These are phyloP conservation scores for Patellifolia procumbens DNA, from an alignment of 179 eudicot species.

Conservation along the genomic window DNA sequence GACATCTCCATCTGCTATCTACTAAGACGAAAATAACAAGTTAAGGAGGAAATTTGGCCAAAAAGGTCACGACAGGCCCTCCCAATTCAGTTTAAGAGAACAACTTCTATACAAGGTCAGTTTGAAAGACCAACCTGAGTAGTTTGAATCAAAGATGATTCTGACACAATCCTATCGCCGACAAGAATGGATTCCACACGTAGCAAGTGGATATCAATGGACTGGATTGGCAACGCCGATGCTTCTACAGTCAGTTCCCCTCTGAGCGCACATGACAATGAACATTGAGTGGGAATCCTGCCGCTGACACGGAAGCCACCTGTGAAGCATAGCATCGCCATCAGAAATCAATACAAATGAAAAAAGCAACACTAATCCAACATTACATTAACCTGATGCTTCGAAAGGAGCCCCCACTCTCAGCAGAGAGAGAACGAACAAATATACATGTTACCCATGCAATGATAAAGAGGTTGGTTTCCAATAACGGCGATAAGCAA, in stretches of 20 bases:
- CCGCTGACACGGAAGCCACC: constrained; percentile 72
- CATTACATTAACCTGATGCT: not conserved
- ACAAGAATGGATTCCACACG: constrained; percentile 74
- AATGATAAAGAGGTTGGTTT: not conserved
- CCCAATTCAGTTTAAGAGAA: not conserved
- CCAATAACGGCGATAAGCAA: not conserved
- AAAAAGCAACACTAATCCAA: not conserved
- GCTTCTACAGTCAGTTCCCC: constrained; percentile 78
- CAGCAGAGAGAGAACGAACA: not conserved
- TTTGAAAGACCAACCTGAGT: constrained; percentile 46
- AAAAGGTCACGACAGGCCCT: no score
- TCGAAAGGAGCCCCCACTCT: not conserved
- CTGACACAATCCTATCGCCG: constrained; percentile 63
- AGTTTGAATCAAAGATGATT: constrained; percentile 63
- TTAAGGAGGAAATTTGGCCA: no score
- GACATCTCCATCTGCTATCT: constrained; percentile 89
- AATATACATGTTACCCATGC: not conserved
- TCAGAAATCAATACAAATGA: no score
- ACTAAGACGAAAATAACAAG: constrained; percentile 8
- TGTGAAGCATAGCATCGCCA: constrained; percentile 11
- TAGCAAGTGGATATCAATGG: constrained; percentile 71
- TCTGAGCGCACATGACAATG: constrained; percentile 51
- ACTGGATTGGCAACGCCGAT: constrained; percentile 58
- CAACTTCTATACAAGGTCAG: not conserved
- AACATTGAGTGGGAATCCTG: constrained; percentile 61